These are phyloP conservation scores for Phytophthora crassamura DNA, from an alignment of 352 stramenopile genomes.

Conservation along the genomic window DNA sequence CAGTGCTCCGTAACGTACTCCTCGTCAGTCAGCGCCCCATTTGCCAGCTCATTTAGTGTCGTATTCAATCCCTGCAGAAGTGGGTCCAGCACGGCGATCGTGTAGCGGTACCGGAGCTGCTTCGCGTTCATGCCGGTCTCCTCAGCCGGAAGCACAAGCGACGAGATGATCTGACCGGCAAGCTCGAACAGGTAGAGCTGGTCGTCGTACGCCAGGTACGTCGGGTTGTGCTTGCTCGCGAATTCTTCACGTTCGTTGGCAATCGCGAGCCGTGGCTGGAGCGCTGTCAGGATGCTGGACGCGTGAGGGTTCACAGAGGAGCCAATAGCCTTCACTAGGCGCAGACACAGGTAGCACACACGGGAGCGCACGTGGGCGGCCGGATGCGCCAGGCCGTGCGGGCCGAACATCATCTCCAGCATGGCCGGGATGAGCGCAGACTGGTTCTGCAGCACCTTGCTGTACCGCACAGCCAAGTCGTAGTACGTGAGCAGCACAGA, in stretches of 20 bases:
- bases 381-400: slow-evolving; percentile 70
- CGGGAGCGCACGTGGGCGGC: slow-evolving; percentile 72
- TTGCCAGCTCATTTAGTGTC: slow-evolving; percentile 51
- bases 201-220: slow-evolving; percentile 72
- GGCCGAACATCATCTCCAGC: slow-evolving; percentile 86
- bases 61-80: slow-evolving; percentile 68
- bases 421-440: slow-evolving; percentile 67
- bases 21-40: slow-evolving; percentile 34
- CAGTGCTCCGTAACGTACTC: slow-evolving; percentile 63
- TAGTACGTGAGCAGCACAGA: slow-evolving; percentile 85
- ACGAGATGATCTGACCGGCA: slow-evolving; percentile 82
- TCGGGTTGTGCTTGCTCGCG: slow-evolving; percentile 48
- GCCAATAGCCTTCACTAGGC: slow-evolving; percentile 82
- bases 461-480: slow-evolving; percentile 82
- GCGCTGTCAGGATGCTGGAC: slow-evolving; percentile 66
- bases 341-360: slow-evolving; percentile 85
- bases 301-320: slow-evolving; percentile 77
- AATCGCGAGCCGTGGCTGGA: slow-evolving; percentile 74
- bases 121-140: slow-evolving; percentile 63
- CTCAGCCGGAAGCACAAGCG: slow-evolving; percentile 40
- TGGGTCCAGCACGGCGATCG: slow-evolving; percentile 74
- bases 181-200: slow-evolving; percentile 90
- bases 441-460: slow-evolving; percentile 72
- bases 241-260: slow-evolving; percentile 47
- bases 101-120: slow-evolving; percentile 69